Evolutionary conservation across 1,284 basidiomycete species (phyloP).

Genomic region (Rhodotorula sp.): DNA sequence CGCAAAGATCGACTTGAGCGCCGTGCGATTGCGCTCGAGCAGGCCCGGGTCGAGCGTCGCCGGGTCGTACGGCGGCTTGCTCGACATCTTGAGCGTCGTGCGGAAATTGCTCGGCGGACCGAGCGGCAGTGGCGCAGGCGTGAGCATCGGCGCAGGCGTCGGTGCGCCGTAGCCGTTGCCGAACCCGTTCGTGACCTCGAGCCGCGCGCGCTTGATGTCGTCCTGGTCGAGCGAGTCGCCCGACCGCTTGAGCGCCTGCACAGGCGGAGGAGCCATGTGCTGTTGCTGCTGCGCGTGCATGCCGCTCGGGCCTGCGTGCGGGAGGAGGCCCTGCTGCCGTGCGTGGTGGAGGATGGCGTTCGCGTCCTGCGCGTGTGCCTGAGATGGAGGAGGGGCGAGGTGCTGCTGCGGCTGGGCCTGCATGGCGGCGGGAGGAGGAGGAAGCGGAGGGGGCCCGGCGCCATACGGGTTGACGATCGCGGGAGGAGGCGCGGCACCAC

Average conservation of each 20-base stretch:
- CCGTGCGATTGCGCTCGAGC: constrained; percentile 25
- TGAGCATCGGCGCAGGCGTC: background rate
- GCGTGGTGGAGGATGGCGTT: constrained; percentile 76
- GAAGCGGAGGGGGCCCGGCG: background rate
- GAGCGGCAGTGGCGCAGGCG: constrained; percentile 3
- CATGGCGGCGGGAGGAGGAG: constrained; percentile 11
- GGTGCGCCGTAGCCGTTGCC: constrained; percentile 1
- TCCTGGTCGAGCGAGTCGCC: constrained; percentile 25
- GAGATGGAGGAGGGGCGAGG: background rate
- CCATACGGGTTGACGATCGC: constrained; percentile 28
- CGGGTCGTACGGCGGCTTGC: constrained; percentile 10
- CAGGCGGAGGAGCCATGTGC: constrained; percentile 1
- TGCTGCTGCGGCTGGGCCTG: constrained; percentile 11
- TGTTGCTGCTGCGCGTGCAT: constrained; percentile 5
- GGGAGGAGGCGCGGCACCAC: constrained; percentile 12
- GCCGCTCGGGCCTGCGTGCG: background rate
- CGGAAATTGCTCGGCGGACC: constrained; percentile 23
- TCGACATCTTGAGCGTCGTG: constrained; percentile 28
- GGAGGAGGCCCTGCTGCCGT: constrained; percentile 75
- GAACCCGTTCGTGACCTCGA: constrained; percentile 22
- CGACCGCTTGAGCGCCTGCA: constrained; percentile 23
- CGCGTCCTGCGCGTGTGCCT: constrained; percentile 58
- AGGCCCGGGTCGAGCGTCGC: constrained; percentile 1
- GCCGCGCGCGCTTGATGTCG: constrained; percentile 26
- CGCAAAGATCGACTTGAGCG: constrained; percentile 39